phyloP scores from a whole-genome alignment of 2,329 filamentous ascomycete species.

The Diaporthe sp. region DNA sequence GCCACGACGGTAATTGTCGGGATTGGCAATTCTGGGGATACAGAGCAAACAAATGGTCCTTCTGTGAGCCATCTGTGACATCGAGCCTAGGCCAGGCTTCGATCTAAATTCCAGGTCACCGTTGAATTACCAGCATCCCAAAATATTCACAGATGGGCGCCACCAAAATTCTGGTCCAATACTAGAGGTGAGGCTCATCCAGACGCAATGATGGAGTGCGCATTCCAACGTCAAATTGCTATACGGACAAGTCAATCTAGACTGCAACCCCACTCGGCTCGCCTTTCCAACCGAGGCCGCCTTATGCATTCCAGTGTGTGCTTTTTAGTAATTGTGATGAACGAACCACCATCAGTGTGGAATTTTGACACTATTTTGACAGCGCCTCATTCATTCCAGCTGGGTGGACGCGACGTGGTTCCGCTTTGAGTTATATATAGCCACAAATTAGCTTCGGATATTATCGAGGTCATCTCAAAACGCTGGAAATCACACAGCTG shows the following conservation, averaged over 20 bases:
- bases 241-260: neutral
- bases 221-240: constrained; percentile 7
- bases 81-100: neutral
- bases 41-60: neutral
- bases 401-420: neutral
- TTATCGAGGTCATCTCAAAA: neutral
- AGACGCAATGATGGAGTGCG: neutral
- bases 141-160: neutral
- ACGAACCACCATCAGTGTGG: neutral
- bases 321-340: neutral
- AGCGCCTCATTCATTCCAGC: neutral
- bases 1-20: constrained; percentile 9
- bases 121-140: neutral
- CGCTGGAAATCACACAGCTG: too few relatives aligned
- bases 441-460: neutral
- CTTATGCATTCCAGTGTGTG: neutral
- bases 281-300: neutral
- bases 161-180: neutral
- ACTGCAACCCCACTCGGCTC: neutral
- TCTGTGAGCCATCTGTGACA: neutral
- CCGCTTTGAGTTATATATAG: neutral
- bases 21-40: neutral
- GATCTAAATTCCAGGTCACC: neutral
- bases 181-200: neutral
- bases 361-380: neutral